These are phyloP conservation scores for Calonectria pseudoreteaudii DNA, from an alignment of 2,329 filamentous ascomycete genomes.

Conservation along the genomic window DNA sequence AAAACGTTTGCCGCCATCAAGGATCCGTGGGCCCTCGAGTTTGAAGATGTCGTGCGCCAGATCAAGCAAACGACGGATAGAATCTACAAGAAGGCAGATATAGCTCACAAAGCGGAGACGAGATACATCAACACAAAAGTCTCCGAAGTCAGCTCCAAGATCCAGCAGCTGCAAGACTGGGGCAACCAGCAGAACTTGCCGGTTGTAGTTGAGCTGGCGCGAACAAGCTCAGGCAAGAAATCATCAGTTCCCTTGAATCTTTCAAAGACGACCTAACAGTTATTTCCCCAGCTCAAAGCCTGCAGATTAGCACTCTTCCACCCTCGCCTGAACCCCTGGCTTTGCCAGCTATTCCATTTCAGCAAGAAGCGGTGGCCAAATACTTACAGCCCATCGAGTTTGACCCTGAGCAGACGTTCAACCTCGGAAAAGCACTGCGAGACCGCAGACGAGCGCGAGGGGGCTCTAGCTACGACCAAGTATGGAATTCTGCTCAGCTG, in stretches of 20 bases:
- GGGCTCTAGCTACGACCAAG: not conserved
- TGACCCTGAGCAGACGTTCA: constrained; percentile 11
- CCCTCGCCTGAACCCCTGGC: not conserved
- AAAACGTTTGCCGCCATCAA: constrained; percentile 16
- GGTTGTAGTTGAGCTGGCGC: not conserved
- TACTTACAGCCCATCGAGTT: constrained; percentile 15
- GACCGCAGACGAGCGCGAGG: constrained; percentile 16
- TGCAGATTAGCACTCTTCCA: not conserved
- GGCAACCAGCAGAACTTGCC: not conserved
- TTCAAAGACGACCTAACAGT: not conserved
- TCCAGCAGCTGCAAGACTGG: constrained; percentile 4
- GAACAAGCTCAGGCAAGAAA: not conserved
- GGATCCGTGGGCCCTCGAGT: constrained; percentile 20
- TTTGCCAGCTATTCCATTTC: not conserved
- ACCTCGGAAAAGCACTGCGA: not conserved
- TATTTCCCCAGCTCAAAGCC: not conserved
- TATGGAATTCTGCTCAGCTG: constrained; percentile 22
- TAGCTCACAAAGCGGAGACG: constrained; percentile 28
- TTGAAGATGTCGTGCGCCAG: constrained; percentile 24
- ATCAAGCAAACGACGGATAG: constrained; percentile 11
- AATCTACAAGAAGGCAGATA: constrained; percentile 16
- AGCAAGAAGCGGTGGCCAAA: constrained; percentile 8
- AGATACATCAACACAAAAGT: constrained; percentile 10
- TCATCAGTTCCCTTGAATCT: too few species aligned
- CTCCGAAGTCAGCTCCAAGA: constrained; percentile 5